phyloP scores from a whole-genome alignment of 805 yeast species.

The Saccharomycopsis lassenensis region DNA sequence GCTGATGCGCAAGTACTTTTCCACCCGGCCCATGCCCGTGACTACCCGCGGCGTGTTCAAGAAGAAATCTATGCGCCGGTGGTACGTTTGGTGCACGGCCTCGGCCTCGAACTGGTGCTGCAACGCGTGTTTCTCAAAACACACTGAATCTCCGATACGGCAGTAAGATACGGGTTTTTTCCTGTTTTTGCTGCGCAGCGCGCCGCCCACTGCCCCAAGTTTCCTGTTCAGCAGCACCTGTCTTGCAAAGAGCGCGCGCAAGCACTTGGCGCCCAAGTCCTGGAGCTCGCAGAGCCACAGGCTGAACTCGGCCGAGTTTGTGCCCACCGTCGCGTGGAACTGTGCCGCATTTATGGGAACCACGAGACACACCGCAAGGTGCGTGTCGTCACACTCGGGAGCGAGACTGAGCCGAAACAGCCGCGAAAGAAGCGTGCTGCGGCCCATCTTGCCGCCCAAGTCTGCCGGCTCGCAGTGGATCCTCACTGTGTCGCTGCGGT shows the following conservation, averaged over 20 bases:
- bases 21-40: constrained; percentile 13
- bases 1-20: constrained; percentile 9
- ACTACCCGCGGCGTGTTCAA: constrained; percentile 17
- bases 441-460: constrained; percentile 2
- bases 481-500: constrained; percentile 13
- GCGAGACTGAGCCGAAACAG: too few relatives aligned
- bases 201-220: not conserved
- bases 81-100: constrained; percentile 12
- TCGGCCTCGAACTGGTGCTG: constrained; percentile 14
- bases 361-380: constrained; percentile 16
- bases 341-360: constrained; percentile 12
- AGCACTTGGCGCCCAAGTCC: constrained; percentile 15
- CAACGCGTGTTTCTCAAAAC: constrained; percentile 11
- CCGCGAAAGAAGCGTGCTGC: too few relatives aligned
- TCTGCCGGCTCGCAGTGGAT: constrained; percentile 17
- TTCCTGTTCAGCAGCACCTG: constrained; percentile 8
- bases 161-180: too few relatives aligned
- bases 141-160: too few relatives aligned
- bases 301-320: constrained; percentile 16
- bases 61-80: constrained; percentile 13
- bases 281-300: constrained; percentile 18
- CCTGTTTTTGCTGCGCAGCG: not conserved
- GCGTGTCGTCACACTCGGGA: too few relatives aligned
- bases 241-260: constrained; percentile 11
- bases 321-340: constrained; percentile 12